A percentile compares a stretch with the other conserved stretches of the same genome.
Conservation (phyloP, 192 early-diverging fungal genomes). For the Mortierella alpina region DNA sequence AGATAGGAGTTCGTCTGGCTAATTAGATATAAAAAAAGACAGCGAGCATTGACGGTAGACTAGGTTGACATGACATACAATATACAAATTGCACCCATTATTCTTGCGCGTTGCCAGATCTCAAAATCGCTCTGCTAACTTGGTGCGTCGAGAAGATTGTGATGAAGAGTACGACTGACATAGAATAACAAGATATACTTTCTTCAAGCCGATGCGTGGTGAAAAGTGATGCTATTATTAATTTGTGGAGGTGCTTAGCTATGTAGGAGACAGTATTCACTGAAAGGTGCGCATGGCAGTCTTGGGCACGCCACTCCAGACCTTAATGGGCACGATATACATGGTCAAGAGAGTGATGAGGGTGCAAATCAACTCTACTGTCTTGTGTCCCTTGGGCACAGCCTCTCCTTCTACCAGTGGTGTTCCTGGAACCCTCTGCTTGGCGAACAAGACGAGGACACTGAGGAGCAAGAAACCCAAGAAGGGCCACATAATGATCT, state of each 20-base stretch:
- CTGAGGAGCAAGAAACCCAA: slow-evolving; percentile 41
- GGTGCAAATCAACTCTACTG: slow-evolving; percentile 42
- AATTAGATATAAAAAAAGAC: slow-evolving; percentile 10
- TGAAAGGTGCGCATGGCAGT: slow-evolving; percentile 42
- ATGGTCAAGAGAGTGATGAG: slow-evolving; percentile 50
- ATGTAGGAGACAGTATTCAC: neutral
- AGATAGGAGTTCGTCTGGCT: slow-evolving; percentile 26
- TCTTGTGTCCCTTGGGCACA: slow-evolving; percentile 43
- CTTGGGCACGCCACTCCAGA: slow-evolving; percentile 47
- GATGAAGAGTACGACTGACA: no score
- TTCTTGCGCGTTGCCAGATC: no score
- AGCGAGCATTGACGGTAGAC: neutral
- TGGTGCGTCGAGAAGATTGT: no score
- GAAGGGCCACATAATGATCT: slow-evolving; percentile 54
- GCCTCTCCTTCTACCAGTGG: slow-evolving; percentile 32
- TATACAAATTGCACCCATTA: no score
- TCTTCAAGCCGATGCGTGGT: neutral
- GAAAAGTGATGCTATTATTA: neutral
- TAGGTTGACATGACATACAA: no score
- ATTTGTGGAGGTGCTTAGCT: neutral
- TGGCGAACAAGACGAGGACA: slow-evolving; percentile 33
- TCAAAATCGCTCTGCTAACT: no score
- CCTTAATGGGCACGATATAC: slow-evolving; percentile 52
- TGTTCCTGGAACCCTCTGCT: slow-evolving; percentile 32
- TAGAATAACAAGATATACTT: neutral